Conservation (phyloP, 1,139 yeast species). For the Neolecta irregularis region DNA sequence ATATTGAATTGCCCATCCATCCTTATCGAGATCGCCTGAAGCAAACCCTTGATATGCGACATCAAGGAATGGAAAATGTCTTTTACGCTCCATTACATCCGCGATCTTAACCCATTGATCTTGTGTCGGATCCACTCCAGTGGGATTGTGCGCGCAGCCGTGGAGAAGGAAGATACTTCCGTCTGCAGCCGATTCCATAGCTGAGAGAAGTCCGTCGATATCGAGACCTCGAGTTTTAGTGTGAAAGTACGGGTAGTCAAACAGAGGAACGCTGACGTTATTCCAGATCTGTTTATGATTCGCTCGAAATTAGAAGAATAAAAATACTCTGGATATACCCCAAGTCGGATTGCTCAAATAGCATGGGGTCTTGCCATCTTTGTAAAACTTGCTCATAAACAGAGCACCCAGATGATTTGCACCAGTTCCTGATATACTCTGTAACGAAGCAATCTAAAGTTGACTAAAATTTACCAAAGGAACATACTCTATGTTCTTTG, state of each 20-base stretch:
- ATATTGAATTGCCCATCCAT: constrained; percentile 36
- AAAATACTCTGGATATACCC: constrained; percentile 32
- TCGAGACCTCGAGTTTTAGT: constrained; percentile 46
- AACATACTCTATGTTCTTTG: constrained; percentile 14
- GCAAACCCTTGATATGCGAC: constrained; percentile 93
- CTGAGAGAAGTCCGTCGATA: constrained; percentile 28
- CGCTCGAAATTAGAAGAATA: constrained; percentile 1
- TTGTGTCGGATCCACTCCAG: constrained; percentile 74
- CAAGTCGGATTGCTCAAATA: constrained; percentile 86
- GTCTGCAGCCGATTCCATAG: constrained; percentile 23
- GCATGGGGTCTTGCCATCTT: constrained; percentile 29
- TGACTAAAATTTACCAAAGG: not conserved
- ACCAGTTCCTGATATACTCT: constrained; percentile 89
- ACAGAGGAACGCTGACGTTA: constrained; percentile 43
- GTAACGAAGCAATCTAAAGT: constrained; percentile 46
- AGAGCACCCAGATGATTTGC: constrained; percentile 79
- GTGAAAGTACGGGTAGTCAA: constrained; percentile 68
- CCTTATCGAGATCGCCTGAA: constrained; percentile 45
- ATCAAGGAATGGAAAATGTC: constrained; percentile 64
- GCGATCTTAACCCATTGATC: constrained; percentile 69
- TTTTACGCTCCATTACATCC: constrained; percentile 37
- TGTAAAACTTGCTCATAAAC: constrained; percentile 37
- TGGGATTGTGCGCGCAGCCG: constrained; percentile 95
- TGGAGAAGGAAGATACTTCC: constrained; percentile 63
- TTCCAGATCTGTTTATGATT: constrained; percentile 76